Evolutionary conservation across 768 basidiomycete species (phyloP).

Genomic region (Cyclocybe aegerita): DNA sequence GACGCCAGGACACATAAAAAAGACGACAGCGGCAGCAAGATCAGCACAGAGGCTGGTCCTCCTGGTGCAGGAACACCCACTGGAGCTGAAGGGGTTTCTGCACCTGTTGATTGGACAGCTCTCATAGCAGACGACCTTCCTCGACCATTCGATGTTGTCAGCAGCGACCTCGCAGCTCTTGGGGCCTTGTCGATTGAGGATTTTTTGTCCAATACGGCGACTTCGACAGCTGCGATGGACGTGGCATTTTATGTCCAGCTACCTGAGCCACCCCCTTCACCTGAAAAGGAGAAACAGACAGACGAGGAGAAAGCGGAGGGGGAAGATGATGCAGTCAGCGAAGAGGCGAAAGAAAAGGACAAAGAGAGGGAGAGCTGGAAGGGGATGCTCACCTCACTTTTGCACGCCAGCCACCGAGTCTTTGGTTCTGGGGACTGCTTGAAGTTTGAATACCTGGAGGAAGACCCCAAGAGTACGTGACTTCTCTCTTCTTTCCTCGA

Average conservation of each 20-base stretch:
- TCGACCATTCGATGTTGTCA: slow-evolving; percentile 23
- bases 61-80: too few relatives aligned
- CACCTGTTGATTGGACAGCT: too few relatives aligned
- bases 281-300: slow-evolving; percentile 13
- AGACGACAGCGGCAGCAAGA: too few relatives aligned
- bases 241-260: slow-evolving; percentile 19
- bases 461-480: slow-evolving; percentile 33
- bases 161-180: slow-evolving; percentile 19
- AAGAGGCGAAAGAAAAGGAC: slow-evolving; percentile 2
- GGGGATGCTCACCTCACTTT: slow-evolving; percentile 31
- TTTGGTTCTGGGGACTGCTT: slow-evolving; percentile 41
- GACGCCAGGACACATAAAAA: too few relatives aligned
- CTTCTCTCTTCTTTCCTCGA: background rate
- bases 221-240: slow-evolving; percentile 13
- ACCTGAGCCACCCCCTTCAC: slow-evolving; percentile 11
- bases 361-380: slow-evolving; percentile 4
- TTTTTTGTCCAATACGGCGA: slow-evolving; percentile 20
- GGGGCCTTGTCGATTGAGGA: slow-evolving; percentile 28
- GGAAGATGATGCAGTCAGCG: slow-evolving; percentile 1
- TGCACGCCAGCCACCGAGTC: slow-evolving; percentile 39
- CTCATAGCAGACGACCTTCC: slow-evolving; percentile 17
- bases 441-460: slow-evolving; percentile 49
- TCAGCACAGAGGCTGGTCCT: too few relatives aligned
- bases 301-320: slow-evolving; percentile 1
- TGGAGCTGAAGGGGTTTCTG: too few relatives aligned